Evolutionary conservation across 2,329 filamentous ascomycete species (phyloP).

Genomic region (Pseudocercospora fijiensis): DNA sequence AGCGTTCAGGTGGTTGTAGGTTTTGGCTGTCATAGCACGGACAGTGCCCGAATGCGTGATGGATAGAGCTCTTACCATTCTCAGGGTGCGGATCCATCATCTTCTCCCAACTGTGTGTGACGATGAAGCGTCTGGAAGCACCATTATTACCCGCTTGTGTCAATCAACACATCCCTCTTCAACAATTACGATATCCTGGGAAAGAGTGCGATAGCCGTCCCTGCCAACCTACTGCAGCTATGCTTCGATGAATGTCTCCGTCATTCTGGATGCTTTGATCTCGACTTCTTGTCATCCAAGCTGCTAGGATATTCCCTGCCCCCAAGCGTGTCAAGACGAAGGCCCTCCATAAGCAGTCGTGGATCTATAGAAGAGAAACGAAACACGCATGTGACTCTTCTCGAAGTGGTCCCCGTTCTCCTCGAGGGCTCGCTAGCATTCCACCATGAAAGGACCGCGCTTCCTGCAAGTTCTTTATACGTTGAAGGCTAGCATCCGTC

Average conservation of each 20-base stretch:
- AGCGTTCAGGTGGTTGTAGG: neutral
- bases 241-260: no score
- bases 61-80: constrained; percentile 13
- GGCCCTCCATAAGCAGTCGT: neutral
- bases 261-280: neutral
- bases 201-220: no score
- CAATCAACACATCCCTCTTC: no score
- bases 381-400: neutral
- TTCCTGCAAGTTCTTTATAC: neutral
- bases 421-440: neutral
- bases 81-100: no score
- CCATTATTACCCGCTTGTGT: no score
- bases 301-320: neutral
- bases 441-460: neutral
- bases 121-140: no score
- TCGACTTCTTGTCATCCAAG: neutral
- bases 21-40: neutral
- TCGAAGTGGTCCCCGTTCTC: neutral
- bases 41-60: neutral
- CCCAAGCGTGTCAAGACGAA: neutral
- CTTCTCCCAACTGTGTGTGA: no score
- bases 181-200: no score
- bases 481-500: neutral
- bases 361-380: neutral
- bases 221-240: no score